A percentile compares a stretch with the other conserved stretches of the same genome.
Conservation (phyloP, 176 grass and related monocot genomes). For the Dactylis glomerata region DNA sequence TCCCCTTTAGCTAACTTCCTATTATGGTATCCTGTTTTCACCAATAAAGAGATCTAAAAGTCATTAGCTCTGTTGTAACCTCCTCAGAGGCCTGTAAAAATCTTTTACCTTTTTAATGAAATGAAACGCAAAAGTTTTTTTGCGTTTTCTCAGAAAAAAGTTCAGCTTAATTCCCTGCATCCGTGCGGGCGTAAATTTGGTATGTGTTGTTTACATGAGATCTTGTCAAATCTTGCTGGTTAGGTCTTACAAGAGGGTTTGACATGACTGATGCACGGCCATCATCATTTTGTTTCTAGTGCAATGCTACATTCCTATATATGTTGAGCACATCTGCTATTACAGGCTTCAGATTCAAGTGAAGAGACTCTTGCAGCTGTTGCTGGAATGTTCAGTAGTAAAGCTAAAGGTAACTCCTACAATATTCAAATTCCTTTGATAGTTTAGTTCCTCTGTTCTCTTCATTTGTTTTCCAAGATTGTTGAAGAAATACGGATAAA, state of each 20-base stretch:
- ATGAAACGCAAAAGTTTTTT: too few relatives aligned
- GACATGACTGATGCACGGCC: background rate
- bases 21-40: background rate
- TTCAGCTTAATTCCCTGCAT: background rate
- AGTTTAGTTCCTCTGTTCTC: constrained; percentile 7
- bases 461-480: background rate
- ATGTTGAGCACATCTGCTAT: constrained; percentile 25
- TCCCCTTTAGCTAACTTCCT: background rate
- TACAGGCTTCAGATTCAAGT: constrained; percentile 89
- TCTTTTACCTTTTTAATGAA: too few relatives aligned
- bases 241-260: background rate
- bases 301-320: constrained; percentile 1
- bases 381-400: constrained; percentile 99
- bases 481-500: background rate
- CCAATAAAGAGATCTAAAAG: background rate
- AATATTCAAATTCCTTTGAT: background rate
- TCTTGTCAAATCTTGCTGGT: background rate
- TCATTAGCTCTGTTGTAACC: too few relatives aligned
- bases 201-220: constrained; percentile 1
- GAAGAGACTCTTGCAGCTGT: constrained; percentile 95
- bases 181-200: background rate
- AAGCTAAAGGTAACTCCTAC: constrained; percentile 92
- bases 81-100: too few relatives aligned
- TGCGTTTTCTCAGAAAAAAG: too few relatives aligned
- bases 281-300: constrained; percentile 12